Evolutionary conservation across 192 early-diverging fungal species (phyloP).

Genomic region (Physocladia obscura): DNA sequence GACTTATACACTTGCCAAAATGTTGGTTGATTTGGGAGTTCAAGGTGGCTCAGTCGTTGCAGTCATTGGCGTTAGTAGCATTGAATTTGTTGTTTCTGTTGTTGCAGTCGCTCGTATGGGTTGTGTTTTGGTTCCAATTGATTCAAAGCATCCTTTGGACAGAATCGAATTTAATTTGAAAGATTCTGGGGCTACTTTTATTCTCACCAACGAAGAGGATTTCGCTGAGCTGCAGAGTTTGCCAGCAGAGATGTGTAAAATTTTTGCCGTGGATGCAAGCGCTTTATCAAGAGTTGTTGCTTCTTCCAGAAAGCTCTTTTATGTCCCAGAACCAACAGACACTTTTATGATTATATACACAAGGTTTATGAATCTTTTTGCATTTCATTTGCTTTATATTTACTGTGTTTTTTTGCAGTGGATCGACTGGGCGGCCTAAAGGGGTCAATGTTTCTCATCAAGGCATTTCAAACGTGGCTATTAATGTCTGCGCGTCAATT

Average conservation of each 20-base stretch:
- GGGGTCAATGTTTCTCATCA: conserved; percentile 34
- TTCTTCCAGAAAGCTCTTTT: no score
- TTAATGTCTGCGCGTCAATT: neutral
- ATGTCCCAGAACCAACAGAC: no score
- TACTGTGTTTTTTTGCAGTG: conserved; percentile 36
- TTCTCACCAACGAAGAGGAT: no score
- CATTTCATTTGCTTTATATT: neutral
- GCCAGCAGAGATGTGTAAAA: neutral
- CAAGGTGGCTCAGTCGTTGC: conserved; percentile 21
- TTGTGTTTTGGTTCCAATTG: conserved; percentile 31
- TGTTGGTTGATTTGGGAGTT: conserved; percentile 9
- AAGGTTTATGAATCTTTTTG: neutral
- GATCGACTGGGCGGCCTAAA: conserved; percentile 44
- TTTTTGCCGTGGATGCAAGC: neutral
- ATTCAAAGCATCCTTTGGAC: conserved; percentile 17
- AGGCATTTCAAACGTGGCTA: conserved; percentile 14
- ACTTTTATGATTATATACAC: neutral
- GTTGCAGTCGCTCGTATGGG: conserved; percentile 32
- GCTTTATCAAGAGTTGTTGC: no score
- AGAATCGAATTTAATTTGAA: conserved; percentile 33
- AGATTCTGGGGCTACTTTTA: neutral
- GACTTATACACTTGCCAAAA: conserved; percentile 24
- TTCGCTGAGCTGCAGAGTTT: neutral
- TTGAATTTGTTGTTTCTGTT: conserved; percentile 24
- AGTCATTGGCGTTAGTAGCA: conserved; percentile 17